Evolutionary conservation across 768 basidiomycete genomes (phyloP), one percentile per base, ranked within the genome.

Genomic region (Cantharellus cinnabarinus): DNA sequence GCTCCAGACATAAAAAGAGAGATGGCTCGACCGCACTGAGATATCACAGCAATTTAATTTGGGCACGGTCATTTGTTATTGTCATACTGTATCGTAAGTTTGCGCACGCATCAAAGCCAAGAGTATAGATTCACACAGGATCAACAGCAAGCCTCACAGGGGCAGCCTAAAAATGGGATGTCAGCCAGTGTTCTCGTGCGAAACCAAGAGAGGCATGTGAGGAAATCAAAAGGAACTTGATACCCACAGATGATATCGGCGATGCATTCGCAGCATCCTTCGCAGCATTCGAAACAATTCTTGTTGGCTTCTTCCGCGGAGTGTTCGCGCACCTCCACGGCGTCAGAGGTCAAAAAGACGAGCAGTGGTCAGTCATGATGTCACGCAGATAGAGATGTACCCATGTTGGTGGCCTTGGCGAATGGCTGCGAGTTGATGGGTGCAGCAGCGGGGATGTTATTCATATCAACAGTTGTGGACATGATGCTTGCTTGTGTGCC

Each of bases 201-300:
- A 3, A 34, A 38, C 41, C 10, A 4, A n/a, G 15, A 37, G 14
- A 35, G 38, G 52, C 35, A 10, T 54, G 4, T 4, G 57, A 4
- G 7, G 5, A 52, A 14, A n/a, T 38, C 35, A 2, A 41, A 37
- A 38, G 4, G 44, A 35, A 7, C 1, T 20, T 2, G 51, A 35
- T 7, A 61, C 60, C 40, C 29, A 61, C 60, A 61, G n/a, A 61
- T 50, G 57, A 61, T 61, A 51, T 61, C 60, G 2, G 42, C 60
- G 37, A 61, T 61, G 42, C 60, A 61, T 15, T 61, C 60, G 39
- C 60, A 61, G 60, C 60, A 61, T 2, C 60, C 60, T 41, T 61
- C 56, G 51, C 58, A 61, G 60, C 56, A 58, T 41, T 61, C 60
- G 44, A 39, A 61, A 54, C 60, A 61, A 35, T 42, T 29, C 38